Evolutionary conservation across 140 eudicot genomes (phyloP), one percentile per base, ranked within the genome.

Genomic region (Bidens hawaiensis): DNA sequence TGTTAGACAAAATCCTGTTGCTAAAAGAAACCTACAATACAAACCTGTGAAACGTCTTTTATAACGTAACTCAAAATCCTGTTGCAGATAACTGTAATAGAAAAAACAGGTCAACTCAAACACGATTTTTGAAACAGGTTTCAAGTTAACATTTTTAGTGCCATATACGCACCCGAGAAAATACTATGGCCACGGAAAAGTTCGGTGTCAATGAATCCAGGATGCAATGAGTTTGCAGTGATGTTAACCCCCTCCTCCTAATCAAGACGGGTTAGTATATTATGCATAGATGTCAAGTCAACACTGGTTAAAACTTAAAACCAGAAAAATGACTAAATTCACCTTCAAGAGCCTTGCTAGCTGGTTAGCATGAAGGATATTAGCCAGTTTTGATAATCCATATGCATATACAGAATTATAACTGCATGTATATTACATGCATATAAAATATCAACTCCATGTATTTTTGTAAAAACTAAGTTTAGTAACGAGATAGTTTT

Each of bases 361-460:
- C 81, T 90, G 91, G 21, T 84, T 84, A 41, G 94, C 94, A 55
- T 90, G 95, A 75, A 90, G 76, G 64, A 82, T 77, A 65, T 90
- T 87, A 41, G 94, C 85, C 62, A 87, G 74, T 75, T 87, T 90
- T 55, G 97, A 90, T 76, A 79, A 91, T 72, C 97, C 97, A 74
- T 87, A 86, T 28, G 90, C 96, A 40, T 43, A 43, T 1, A 77
- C 0, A 49, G 60, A 52, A 33, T 12, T 64, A 60, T 84, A 90
- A 65, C 97, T 90, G 94, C 61, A 69, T 0, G 36, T 19, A 45
- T 23, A 60, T 41, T 41, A 17, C 46, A n/a, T n/a, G n/a, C 34
- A 36, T 23, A 58, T 45, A 30, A 30, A 24, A 3, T 1, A 26
- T 12, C 5, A 68, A 43, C 38, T 41, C 5, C 11, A 18, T 23